Evolutionary conservation across 2,329 filamentous ascomycete genomes (phyloP).

Genomic region (Xylariaceae sp.): DNA sequence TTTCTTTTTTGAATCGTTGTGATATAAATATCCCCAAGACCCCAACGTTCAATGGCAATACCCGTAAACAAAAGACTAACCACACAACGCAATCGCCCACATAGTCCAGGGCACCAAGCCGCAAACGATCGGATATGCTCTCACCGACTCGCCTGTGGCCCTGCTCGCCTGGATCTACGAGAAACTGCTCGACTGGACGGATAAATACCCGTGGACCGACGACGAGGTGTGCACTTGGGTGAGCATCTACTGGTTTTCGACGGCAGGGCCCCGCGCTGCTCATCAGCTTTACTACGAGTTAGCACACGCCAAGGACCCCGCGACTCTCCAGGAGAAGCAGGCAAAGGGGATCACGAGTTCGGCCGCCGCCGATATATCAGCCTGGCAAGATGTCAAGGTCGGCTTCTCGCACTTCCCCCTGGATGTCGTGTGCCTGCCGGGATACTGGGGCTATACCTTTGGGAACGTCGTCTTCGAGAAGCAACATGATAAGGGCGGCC

Average conservation of each 20-base stretch:
- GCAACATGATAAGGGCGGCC: constrained; percentile 38
- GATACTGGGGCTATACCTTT: constrained; percentile 44
- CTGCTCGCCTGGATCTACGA: constrained; percentile 75
- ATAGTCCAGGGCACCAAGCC: constrained; percentile 59
- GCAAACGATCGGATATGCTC: constrained; percentile 62
- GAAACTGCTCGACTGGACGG: constrained; percentile 72
- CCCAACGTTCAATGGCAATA: not conserved
- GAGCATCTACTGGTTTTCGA: constrained; percentile 65
- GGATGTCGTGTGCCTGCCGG: constrained; percentile 44
- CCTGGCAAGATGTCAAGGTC: constrained; percentile 38
- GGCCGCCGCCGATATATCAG: constrained; percentile 7
- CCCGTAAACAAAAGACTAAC: not conserved
- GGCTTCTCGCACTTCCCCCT: constrained; percentile 45
- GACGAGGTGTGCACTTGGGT: constrained; percentile 74
- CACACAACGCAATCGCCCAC: not conserved
- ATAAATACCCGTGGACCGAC: constrained; percentile 65
- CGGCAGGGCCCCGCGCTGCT: constrained; percentile 58
- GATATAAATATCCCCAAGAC: too few species aligned
- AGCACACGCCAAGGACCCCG: constrained; percentile 47
- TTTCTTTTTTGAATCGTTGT: not conserved
- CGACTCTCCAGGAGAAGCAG: constrained; percentile 43
- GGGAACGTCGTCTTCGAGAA: constrained; percentile 47
- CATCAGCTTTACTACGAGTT: constrained; percentile 67
- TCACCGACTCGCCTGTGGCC: constrained; percentile 63
- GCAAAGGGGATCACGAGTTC: not conserved